A percentile compares a stretch with the other conserved stretches of the same genome.
phyloP scores from a whole-genome alignment of 371 early-diverging fungal species.

The Entomophthora muscae region DNA sequence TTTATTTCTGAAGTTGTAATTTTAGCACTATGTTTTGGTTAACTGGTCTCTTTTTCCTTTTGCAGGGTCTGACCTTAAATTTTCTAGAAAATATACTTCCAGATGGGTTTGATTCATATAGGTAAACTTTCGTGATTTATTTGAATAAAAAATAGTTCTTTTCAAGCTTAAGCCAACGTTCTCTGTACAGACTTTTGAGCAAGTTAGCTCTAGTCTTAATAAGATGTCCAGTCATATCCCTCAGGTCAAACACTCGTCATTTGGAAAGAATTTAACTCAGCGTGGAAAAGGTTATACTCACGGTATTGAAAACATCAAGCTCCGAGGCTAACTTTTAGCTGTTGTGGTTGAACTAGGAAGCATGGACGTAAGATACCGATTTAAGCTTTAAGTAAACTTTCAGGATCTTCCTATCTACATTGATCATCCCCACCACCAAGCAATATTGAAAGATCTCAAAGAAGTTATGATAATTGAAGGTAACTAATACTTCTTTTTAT shows the following conservation, averaged over 20 bases:
- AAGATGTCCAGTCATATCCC: constrained; percentile 1
- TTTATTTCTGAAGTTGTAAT: too few species aligned
- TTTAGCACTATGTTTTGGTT: too few species aligned
- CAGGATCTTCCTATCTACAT: not conserved
- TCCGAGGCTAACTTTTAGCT: not conserved
- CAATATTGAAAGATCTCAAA: not conserved
- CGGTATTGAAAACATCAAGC: not conserved
- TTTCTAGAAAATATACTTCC: too few species aligned
- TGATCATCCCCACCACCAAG: not conserved
- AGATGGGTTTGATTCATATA: too few species aligned
- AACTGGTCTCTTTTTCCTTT: too few species aligned
- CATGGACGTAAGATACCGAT: not conserved
- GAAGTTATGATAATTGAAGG: not conserved
- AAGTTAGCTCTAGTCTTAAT: not conserved
- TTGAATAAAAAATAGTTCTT: constrained; percentile 3
- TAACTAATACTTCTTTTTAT: not conserved
- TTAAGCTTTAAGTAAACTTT: not conserved
- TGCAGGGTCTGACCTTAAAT: too few species aligned
- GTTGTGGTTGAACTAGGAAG: not conserved
- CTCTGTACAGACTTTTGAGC: not conserved
- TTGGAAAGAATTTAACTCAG: constrained; percentile 4
- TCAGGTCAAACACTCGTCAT: not conserved
- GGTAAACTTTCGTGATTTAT: too few species aligned
- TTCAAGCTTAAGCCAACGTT: not conserved
- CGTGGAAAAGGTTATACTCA: constrained; percentile 1